A percentile compares a stretch with the other conserved stretches of the same genome.
Evolutionary conservation across 352 stramenopile species (phyloP).

Genomic region (Aphanomyces euteiches): DNA sequence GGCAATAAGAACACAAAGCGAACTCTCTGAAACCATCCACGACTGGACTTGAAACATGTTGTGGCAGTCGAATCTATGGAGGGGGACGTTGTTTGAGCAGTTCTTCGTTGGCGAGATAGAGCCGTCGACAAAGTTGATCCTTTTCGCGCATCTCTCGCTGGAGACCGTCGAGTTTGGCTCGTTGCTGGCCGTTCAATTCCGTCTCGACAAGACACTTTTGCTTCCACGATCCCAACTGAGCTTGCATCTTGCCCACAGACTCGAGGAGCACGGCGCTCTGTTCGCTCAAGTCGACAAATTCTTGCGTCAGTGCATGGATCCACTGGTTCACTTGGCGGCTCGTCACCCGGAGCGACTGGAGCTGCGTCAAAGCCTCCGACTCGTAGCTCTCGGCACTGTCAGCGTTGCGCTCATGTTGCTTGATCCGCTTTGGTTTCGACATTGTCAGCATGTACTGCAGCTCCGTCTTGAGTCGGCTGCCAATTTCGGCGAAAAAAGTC

Average conservation of each 20-base stretch:
- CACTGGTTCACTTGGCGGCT: slow-evolving; percentile 13
- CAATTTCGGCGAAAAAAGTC: neutral
- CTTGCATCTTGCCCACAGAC: neutral
- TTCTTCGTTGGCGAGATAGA: slow-evolving; percentile 20
- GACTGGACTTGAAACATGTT: too few species aligned
- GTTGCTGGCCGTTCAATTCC: neutral
- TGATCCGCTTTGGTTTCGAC: too few species aligned
- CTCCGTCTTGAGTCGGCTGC: neutral
- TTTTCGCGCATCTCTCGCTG: slow-evolving; percentile 2
- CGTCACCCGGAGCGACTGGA: neutral
- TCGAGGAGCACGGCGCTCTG: slow-evolving; percentile 14
- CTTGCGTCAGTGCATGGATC: neutral
- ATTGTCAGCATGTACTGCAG: neutral
- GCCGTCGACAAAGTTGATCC: neutral
- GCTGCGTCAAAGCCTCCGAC: neutral
- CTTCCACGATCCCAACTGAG: neutral
- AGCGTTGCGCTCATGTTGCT: neutral
- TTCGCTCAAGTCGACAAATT: slow-evolving; percentile 8
- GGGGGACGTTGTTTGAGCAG: slow-evolving; percentile 4
- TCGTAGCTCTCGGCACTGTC: neutral
- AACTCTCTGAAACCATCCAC: too few species aligned
- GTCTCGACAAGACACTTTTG: neutral
- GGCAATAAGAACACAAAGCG: too few species aligned
- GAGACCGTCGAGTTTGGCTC: neutral
- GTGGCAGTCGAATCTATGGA: neutral